A percentile compares a stretch with the other conserved stretches of the same genome.
These are phyloP conservation scores for Solanum appendiculatum DNA, from an alignment of 257 asterid genomes.

Conservation along the genomic window DNA sequence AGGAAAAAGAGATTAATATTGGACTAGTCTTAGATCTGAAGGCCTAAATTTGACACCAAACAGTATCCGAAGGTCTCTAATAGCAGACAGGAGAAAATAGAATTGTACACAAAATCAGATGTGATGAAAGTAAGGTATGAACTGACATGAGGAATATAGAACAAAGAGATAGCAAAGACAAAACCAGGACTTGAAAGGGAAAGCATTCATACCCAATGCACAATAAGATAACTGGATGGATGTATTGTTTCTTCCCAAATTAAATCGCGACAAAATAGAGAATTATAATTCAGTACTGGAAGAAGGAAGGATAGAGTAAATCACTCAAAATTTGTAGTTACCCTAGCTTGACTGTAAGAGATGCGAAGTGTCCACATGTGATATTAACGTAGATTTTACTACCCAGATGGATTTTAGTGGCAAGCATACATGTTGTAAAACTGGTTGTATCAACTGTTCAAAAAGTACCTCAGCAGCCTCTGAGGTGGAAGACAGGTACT, in stretches of 20 bases:
- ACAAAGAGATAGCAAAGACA: neutral
- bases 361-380: neutral
- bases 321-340: neutral
- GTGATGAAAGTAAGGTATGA: neutral
- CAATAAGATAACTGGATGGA: neutral
- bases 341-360: neutral
- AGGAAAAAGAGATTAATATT: neutral
- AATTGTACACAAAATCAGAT: neutral
- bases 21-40: neutral
- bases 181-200: neutral
- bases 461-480: slow-evolving; percentile 85
- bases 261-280: neutral
- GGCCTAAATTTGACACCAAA: neutral
- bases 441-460: neutral
- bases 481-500: slow-evolving; percentile 72
- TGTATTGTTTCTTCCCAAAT: neutral
- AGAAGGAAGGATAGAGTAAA: neutral
- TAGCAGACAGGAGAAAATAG: neutral
- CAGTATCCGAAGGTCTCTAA: neutral
- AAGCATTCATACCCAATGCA: neutral
- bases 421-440: neutral
- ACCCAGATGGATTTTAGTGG: neutral
- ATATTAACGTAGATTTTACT: neutral
- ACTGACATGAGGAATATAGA: neutral
- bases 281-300: neutral